Evolutionary conservation across 495 filamentous ascomycete species (phyloP).

Genomic region (Venustampulla echinocandica): DNA sequence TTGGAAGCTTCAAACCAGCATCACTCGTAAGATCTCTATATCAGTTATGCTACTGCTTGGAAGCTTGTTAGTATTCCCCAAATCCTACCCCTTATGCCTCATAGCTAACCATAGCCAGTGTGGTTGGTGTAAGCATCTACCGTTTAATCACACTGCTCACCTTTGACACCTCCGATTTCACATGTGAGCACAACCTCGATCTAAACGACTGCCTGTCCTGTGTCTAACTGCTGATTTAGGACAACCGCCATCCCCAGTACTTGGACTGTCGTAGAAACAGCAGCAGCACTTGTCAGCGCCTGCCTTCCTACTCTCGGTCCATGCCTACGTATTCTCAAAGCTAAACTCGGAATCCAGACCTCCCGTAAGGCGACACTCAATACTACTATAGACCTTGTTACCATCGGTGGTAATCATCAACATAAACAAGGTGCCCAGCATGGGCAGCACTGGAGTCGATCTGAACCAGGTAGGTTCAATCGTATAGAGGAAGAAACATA

Average conservation of each 20-base stretch:
- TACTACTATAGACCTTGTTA: no score
- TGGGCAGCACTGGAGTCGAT: no score
- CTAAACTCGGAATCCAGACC: no score
- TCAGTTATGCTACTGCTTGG: constrained; percentile 25
- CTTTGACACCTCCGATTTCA: constrained; percentile 4
- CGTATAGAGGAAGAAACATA: no score
- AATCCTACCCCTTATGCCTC: neutral
- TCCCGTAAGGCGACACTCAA: no score
- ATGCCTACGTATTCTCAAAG: no score
- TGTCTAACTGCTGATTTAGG: neutral
- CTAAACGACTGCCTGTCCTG: neutral
- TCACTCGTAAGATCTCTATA: constrained; percentile 20
- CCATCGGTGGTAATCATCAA: no score
- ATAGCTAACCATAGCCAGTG: constrained; percentile 5
- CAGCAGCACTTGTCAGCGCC: constrained; percentile 4
- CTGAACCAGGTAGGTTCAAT: no score
- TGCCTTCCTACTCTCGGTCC: constrained; percentile 12
- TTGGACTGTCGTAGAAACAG: constrained; percentile 7
- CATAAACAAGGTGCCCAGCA: no score
- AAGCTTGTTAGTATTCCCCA: constrained; percentile 25
- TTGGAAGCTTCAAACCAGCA: constrained; percentile 25
- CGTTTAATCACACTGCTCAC: constrained; percentile 11
- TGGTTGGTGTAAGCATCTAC: constrained; percentile 16
- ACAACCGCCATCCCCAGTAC: constrained; percentile 3
- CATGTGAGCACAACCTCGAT: constrained; percentile 4